A percentile compares a stretch with the other conserved stretches of the same genome.
These are phyloP conservation scores for Elsinoe batatas DNA, from an alignment of 2,329 filamentous ascomycete species.

Conservation along the genomic window DNA sequence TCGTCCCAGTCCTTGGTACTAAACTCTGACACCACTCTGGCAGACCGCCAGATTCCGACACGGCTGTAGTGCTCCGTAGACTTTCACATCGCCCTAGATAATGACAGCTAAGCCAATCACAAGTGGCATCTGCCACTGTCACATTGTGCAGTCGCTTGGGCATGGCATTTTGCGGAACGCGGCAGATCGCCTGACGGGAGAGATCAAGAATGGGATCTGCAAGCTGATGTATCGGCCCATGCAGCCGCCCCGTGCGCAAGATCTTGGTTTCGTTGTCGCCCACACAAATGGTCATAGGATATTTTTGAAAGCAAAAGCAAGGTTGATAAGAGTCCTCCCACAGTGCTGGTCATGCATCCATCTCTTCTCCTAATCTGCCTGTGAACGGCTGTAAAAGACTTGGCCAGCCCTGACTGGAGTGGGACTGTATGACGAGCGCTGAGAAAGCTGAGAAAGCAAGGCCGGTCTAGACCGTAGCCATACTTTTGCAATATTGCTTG, in stretches of 20 bases:
- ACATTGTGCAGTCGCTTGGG: background rate
- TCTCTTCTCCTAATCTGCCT: no score
- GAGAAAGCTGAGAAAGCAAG: slow-evolving; percentile 8
- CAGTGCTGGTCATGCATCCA: no score
- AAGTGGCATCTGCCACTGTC: background rate
- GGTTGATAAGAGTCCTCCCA: no score
- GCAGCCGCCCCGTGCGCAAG: background rate
- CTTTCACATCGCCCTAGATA: background rate
- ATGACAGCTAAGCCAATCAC: background rate
- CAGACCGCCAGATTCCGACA: background rate
- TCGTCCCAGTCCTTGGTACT: background rate
- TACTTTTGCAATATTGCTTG: background rate
- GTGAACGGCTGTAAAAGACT: background rate
- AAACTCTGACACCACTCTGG: background rate
- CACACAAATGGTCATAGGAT: background rate
- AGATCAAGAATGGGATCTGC: slow-evolving; percentile 4
- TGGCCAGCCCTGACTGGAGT: background rate
- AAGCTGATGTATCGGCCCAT: background rate
- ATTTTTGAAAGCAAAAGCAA: no score
- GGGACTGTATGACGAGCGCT: background rate
- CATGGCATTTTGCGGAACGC: background rate
- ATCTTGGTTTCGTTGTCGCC: background rate
- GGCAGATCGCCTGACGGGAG: slow-evolving; percentile 1
- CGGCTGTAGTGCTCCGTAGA: background rate
- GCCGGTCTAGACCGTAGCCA: slow-evolving; percentile 2